phyloP scores from a whole-genome alignment of 2,329 filamentous ascomycete species.

The Fusarium keratoplasticum region DNA sequence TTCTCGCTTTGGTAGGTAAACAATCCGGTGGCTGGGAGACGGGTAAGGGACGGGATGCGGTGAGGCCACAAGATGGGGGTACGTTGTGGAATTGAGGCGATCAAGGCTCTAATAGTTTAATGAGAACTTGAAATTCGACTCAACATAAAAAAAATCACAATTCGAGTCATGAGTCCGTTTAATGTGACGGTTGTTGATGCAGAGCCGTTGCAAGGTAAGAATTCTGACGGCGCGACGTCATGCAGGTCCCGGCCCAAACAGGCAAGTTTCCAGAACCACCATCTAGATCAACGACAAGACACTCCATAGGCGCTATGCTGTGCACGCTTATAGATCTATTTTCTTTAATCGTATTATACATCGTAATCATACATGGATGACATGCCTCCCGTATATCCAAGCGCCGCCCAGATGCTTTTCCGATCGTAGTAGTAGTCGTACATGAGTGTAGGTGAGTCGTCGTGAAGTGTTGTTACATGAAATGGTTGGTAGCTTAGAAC shows the following conservation, averaged over 20 bases:
- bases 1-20: slow-evolving; percentile 28
- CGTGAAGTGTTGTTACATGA: slow-evolving; percentile 7
- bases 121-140: not conserved
- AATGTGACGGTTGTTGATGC: not conserved
- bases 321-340: not conserved
- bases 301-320: not conserved
- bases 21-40: slow-evolving; percentile 45
- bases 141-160: not conserved
- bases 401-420: slow-evolving; percentile 31
- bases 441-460: slow-evolving; percentile 25
- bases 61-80: slow-evolving; percentile 7
- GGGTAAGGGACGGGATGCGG: slow-evolving; percentile 13
- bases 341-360: slow-evolving; percentile 24
- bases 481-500: slow-evolving; percentile 16
- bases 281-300: not conserved
- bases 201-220: slow-evolving; percentile 2
- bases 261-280: slow-evolving; percentile 25
- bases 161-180: not conserved
- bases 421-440: slow-evolving; percentile 20
- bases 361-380: slow-evolving; percentile 17
- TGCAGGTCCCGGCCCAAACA: slow-evolving; percentile 24
- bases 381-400: slow-evolving; percentile 22
- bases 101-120: not conserved
- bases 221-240: slow-evolving; percentile 33
- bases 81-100: not conserved